Base-by-base conservation (phyloP, 176 grass and related monocot genomes). In the Thinopyrum elongatum region DNA sequence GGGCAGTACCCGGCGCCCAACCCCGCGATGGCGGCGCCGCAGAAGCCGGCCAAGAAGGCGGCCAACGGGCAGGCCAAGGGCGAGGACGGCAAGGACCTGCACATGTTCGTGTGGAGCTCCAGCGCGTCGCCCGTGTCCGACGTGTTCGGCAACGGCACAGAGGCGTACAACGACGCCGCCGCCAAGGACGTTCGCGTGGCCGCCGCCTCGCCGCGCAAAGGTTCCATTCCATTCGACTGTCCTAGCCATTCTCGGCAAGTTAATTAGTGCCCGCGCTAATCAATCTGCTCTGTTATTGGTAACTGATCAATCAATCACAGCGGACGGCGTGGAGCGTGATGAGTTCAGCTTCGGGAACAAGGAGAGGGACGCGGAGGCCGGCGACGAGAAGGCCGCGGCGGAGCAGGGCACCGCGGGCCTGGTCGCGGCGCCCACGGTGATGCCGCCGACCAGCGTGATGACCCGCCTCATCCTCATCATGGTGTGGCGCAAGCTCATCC, bases 101-200 rank as follows among this genome's bases (percentile, higher is more conserved):
- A 96, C 90, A 99, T 99, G 97, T 99, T 99, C 84, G 94, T 99
- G 11, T 99, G 97, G 97, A 99, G 97, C 88, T 94, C 97, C 33
- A 99, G 97, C 78, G 92, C 94, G 39, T 99, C 97, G 21, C 97
- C 97, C n/a, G 97, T 99, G 22, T 99, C 97, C 10, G 97, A 99
- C 82, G 92, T 99, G 34, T 99, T 99, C 83, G 92, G 90, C 63
- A 95, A 91, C 83, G 80, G 80, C 46, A 89, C 90, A 41, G 94
- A 99, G 76, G 87, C 42, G 44, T 76, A 76, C 72, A 76, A 96
- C 80, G 83, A 90, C 21, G 92, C 92, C 76, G 72, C 87, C 35
- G 70, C 88, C 41, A 99, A 99, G 84, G 93, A 98, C 66, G 95
- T 82, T 39, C 86, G 91, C 60, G 81, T 92, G 62, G 88, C 92